Percentiles rank a stretch among this genome's conserved stretches.
phyloP scores from a whole-genome alignment of 495 filamentous ascomycete species.

The Pseudoneurospora amorphoporcata region DNA sequence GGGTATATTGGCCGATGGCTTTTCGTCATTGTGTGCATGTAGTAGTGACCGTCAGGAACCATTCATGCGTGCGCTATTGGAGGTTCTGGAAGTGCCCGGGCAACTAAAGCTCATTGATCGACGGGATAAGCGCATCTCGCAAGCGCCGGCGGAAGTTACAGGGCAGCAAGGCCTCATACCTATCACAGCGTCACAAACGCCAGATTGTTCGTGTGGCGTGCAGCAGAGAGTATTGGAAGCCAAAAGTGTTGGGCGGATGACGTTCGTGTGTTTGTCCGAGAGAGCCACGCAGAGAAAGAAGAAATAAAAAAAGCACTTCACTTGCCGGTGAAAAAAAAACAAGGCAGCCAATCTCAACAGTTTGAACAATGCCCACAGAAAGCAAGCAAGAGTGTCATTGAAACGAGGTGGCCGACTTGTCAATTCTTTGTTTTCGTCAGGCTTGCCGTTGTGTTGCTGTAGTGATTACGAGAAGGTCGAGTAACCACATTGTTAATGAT shows the following conservation, averaged over 20 bases:
- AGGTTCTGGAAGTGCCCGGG: background rate
- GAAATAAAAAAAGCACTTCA: background rate
- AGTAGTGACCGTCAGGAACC: background rate
- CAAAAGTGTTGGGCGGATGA: background rate
- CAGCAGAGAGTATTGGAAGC: background rate
- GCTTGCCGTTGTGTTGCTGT: background rate
- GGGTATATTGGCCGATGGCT: background rate
- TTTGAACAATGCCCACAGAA: background rate
- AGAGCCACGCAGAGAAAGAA: background rate
- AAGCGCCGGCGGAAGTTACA: background rate
- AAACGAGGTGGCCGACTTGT: background rate
- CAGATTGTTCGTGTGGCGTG: background rate
- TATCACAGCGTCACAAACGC: background rate
- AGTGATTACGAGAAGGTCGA: background rate
- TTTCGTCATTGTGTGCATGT: background rate
- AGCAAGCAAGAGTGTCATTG: background rate
- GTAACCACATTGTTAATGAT: background rate
- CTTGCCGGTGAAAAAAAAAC: background rate
- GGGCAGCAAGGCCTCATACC: background rate
- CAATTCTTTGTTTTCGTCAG: background rate
- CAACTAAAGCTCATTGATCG: background rate
- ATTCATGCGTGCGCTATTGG: background rate
- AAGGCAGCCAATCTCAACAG: background rate
- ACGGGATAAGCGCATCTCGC: background rate
- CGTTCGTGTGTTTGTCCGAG: background rate